Percentiles rank a stretch among this genome's conserved stretches.
Evolutionary conservation across 1,284 basidiomycete genomes (phyloP).

Genomic region (Microbotryomycetes sp.): DNA sequence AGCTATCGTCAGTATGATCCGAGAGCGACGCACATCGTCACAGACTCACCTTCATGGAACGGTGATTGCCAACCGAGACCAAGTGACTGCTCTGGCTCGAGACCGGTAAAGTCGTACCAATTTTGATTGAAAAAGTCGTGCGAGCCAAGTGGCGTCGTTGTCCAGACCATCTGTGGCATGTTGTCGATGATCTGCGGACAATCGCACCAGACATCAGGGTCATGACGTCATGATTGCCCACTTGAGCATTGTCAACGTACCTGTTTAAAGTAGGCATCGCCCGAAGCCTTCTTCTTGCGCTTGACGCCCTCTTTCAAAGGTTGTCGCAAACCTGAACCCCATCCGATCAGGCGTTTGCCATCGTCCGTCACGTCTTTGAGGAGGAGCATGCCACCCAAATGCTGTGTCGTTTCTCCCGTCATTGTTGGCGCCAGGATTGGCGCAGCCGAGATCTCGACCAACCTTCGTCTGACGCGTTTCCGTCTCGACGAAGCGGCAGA

Average conservation of each 20-base stretch:
- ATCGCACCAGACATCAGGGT: too few species aligned
- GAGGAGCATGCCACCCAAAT: conserved; percentile 31
- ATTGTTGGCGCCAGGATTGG: conserved; percentile 14
- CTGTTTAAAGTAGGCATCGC: conserved; percentile 18
- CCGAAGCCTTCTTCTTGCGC: conserved; percentile 9
- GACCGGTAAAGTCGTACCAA: conserved; percentile 42
- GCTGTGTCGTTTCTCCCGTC: conserved; percentile 14
- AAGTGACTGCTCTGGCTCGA: conserved; percentile 33
- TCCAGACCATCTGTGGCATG: conserved; percentile 42
- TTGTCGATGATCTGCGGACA: conserved; percentile 26
- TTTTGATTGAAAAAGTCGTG: conserved; percentile 26
- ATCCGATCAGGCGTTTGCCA: background rate
- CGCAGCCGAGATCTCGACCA: conserved; percentile 26
- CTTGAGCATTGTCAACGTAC: background rate
- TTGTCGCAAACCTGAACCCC: background rate
- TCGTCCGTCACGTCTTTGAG: conserved; percentile 29
- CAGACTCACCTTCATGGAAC: conserved; percentile 37
- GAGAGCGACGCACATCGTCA: background rate
- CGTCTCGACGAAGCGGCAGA: background rate
- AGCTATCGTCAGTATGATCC: background rate
- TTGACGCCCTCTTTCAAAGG: background rate
- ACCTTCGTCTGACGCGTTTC: conserved; percentile 28
- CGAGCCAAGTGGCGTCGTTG: conserved; percentile 39
- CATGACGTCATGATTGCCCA: background rate
- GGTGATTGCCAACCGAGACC: conserved; percentile 41